These are phyloP conservation scores for Plantago coronopus DNA, from an alignment of 305 asterid species.

Conservation along the genomic window DNA sequence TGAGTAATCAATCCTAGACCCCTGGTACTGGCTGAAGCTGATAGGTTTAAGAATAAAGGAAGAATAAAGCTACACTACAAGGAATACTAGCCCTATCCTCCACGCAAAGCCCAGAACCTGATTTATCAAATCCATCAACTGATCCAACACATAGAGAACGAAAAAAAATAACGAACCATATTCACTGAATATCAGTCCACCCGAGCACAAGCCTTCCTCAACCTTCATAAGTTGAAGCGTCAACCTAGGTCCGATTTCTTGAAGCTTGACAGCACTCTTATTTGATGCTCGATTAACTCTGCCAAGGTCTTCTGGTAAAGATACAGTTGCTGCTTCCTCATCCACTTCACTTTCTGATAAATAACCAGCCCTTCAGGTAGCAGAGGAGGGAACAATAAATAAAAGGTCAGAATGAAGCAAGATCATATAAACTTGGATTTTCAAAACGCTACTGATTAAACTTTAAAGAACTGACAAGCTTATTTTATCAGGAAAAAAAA, in stretches of 20 bases:
- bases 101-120: neutral
- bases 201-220: conserved; percentile 82
- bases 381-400: conserved; percentile 8
- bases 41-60: too few relatives aligned
- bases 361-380: conserved; percentile 69
- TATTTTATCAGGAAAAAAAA: too few relatives aligned
- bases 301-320: conserved; percentile 60
- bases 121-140: conserved; percentile 7
- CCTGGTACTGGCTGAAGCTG: too few relatives aligned
- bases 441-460: neutral
- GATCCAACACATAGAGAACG: conserved; percentile 1
- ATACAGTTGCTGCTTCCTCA: conserved; percentile 86
- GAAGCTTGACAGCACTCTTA: conserved; percentile 91
- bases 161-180: conserved; percentile 29
- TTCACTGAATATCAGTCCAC: conserved; percentile 70
- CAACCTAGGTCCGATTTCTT: conserved; percentile 92
- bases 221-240: conserved; percentile 66
- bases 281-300: conserved; percentile 72
- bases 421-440: neutral
- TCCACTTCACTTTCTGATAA: conserved; percentile 91
- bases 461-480: too few relatives aligned
- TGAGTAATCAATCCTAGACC: neutral
- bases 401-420: conserved; percentile 6
- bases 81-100: neutral
- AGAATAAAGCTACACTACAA: neutral